A percentile compares a stretch with the other conserved stretches of the same genome.
Conservation (phyloP, 2,329 filamentous ascomycete species). For the Fusarium sp. region DNA sequence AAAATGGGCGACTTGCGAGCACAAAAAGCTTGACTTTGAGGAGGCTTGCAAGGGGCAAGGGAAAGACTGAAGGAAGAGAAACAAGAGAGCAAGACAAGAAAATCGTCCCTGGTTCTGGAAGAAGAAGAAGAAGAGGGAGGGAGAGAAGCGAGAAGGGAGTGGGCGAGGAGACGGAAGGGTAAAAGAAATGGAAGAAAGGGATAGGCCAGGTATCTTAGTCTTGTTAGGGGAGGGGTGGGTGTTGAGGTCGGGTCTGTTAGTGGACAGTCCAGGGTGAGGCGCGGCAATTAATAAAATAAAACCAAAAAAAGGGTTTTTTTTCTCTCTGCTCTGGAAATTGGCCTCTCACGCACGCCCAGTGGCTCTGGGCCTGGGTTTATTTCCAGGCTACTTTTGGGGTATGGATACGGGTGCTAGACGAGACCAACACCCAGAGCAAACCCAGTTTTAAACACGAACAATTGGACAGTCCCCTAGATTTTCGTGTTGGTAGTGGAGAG, state of each 20-base stretch:
- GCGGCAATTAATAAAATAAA: conserved; percentile 50
- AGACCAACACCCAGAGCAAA: conserved; percentile 14
- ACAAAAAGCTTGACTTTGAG: conserved; percentile 27
- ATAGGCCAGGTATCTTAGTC: conserved; percentile 22
- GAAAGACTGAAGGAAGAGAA: conserved; percentile 37
- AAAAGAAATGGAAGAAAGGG: conserved; percentile 22
- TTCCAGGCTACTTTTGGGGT: conserved; percentile 3
- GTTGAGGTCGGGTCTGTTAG: not conserved
- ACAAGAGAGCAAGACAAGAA: conserved; percentile 31
- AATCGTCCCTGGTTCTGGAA: conserved; percentile 36
- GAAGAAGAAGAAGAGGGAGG: conserved; percentile 17
- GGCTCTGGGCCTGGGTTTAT: not conserved
- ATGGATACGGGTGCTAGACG: not conserved
- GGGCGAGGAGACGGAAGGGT: conserved; percentile 17
- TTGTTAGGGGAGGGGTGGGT: conserved; percentile 21
- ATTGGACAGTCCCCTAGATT: conserved; percentile 23
- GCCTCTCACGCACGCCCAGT: conserved; percentile 35
- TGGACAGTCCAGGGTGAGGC: conserved; percentile 36
- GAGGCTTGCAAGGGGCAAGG: conserved; percentile 38
- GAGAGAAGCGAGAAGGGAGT: conserved; percentile 11
- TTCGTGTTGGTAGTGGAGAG: not conserved
- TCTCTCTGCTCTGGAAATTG: conserved; percentile 42
- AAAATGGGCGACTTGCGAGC: conserved; percentile 38
- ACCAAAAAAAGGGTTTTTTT: conserved; percentile 41
- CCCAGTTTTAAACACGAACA: conserved; percentile 28